Evolutionary conservation across 768 basidiomycete species (phyloP).

Genomic region (Termitomyces sp.): DNA sequence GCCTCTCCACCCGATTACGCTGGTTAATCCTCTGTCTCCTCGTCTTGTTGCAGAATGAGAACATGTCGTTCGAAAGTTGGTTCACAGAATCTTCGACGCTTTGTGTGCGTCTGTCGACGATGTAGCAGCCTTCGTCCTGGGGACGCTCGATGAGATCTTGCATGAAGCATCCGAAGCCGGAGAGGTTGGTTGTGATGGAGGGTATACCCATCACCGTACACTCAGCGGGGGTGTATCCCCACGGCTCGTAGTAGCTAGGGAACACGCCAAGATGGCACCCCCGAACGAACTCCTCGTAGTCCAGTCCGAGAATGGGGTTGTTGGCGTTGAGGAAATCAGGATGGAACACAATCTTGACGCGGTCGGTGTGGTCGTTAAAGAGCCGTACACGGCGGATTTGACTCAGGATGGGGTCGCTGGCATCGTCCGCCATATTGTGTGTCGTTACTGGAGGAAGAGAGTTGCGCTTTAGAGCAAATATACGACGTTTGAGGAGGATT

Average conservation of each 20-base stretch:
- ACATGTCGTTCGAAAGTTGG: slow-evolving; percentile 76
- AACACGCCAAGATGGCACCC: slow-evolving; percentile 99
- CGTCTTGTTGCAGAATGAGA: slow-evolving; percentile 74
- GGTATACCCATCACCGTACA: slow-evolving; percentile 99
- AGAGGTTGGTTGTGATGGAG: slow-evolving; percentile 94
- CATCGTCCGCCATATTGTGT: slow-evolving; percentile 97
- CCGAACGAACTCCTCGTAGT: slow-evolving; percentile 98
- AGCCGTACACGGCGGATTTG: slow-evolving; percentile 92
- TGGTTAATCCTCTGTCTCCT: slow-evolving; percentile 98
- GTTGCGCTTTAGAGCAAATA: slow-evolving; percentile 93
- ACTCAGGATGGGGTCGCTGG: slow-evolving; percentile 88
- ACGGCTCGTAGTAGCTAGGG: slow-evolving; percentile 96
- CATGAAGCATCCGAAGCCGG: slow-evolving; percentile 98
- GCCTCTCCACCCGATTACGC: slow-evolving; percentile 93
- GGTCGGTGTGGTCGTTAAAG: slow-evolving; percentile 84
- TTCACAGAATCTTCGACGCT: slow-evolving; percentile 90
- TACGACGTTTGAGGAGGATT: slow-evolving; percentile 90
- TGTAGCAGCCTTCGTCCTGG: slow-evolving; percentile 94
- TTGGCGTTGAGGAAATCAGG: slow-evolving; percentile 98
- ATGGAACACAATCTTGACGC: slow-evolving; percentile 97
- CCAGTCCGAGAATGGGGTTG: slow-evolving; percentile 94
- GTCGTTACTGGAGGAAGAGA: slow-evolving; percentile 95
- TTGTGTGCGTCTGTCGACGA: slow-evolving; percentile 88
- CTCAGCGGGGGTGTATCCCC: slow-evolving; percentile 97
- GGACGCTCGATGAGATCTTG: slow-evolving; percentile 95